Conservation (phyloP, 768 basidiomycete genomes). For the Candolleomyces eurysporus region DNA sequence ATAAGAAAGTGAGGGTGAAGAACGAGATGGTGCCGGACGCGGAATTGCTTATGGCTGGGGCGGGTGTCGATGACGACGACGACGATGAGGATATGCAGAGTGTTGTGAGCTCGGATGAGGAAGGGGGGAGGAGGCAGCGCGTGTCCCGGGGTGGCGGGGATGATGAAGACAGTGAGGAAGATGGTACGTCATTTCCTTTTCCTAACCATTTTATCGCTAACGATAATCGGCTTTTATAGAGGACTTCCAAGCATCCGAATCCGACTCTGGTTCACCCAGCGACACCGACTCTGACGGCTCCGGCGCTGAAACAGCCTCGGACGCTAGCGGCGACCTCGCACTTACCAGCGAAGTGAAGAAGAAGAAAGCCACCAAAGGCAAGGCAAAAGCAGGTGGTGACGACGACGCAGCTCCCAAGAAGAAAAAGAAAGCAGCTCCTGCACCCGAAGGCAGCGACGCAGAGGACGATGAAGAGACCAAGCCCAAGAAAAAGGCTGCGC, state of each 20-base stretch:
- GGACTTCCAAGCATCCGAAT: conserved; percentile 85
- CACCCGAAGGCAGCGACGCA: conserved; percentile 31
- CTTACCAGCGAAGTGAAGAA: conserved; percentile 46
- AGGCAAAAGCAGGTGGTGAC: conserved; percentile 25
- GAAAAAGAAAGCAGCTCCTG: conserved; percentile 22
- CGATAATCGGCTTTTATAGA: conserved; percentile 43
- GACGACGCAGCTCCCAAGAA: conserved; percentile 12
- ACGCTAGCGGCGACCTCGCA: conserved; percentile 78
- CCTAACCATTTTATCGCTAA: not conserved
- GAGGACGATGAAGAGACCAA: conserved; percentile 44
- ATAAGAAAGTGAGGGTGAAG: conserved; percentile 92
- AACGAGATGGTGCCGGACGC: conserved; percentile 93
- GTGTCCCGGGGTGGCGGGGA: conserved; percentile 44
- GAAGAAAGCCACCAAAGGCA: conserved; percentile 39
- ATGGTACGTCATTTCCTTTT: conserved; percentile 39
- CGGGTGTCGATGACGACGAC: conserved; percentile 66
- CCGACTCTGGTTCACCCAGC: conserved; percentile 87
- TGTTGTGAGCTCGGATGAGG: conserved; percentile 60
- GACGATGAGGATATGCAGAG: conserved; percentile 83
- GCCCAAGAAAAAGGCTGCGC: conserved; percentile 33
- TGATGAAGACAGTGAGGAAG: conserved; percentile 78
- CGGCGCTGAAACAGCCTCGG: conserved; percentile 77
- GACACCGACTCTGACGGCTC: conserved; percentile 66
- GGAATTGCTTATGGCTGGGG: conserved; percentile 67
- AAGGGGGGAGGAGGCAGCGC: conserved; percentile 42